A percentile compares a stretch with the other conserved stretches of the same genome.
These are phyloP conservation scores for Stephanodiscus minutulus DNA, from an alignment of 108 stramenopile genomes.

Conservation along the genomic window DNA sequence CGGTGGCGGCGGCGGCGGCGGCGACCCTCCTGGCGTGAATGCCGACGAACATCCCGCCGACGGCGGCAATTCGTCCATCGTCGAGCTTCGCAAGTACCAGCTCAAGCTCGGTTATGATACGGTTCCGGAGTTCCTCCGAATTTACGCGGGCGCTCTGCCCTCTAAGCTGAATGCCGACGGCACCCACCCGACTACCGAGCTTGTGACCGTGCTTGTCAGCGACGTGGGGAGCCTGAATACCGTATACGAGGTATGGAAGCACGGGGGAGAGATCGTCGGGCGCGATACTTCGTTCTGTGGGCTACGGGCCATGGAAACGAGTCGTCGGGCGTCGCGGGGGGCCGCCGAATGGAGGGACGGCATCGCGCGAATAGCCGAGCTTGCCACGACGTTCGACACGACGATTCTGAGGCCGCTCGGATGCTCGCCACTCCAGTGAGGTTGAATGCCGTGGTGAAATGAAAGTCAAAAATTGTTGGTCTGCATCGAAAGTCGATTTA, in stretches of 20 bases:
- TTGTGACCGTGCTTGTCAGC: slow-evolving; percentile 59
- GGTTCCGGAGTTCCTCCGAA: slow-evolving; percentile 61
- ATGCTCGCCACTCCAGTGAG: slow-evolving; percentile 51
- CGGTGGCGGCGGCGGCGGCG: too few species aligned
- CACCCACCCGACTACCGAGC: slow-evolving; percentile 60
- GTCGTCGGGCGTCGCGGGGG: slow-evolving; percentile 54
- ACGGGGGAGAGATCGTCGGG: slow-evolving; percentile 40
- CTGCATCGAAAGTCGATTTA: too few species aligned
- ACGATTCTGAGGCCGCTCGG: slow-evolving; percentile 57
- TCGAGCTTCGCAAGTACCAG: slow-evolving; percentile 72
- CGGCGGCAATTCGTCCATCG: slow-evolving; percentile 27
- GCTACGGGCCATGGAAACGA: slow-evolving; percentile 61
- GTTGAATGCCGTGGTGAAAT: not conserved
- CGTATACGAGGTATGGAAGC: slow-evolving; percentile 78
- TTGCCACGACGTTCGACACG: slow-evolving; percentile 57
- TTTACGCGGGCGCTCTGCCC: slow-evolving; percentile 65
- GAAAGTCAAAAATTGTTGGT: too few species aligned
- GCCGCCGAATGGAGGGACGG: slow-evolving; percentile 63
- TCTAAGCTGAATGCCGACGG: slow-evolving; percentile 58
- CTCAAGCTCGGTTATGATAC: slow-evolving; percentile 74
- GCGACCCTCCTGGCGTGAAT: too few species aligned
- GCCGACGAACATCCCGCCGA: not conserved
- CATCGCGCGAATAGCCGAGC: slow-evolving; percentile 64
- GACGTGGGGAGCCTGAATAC: slow-evolving; percentile 73
- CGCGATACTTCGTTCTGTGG: slow-evolving; percentile 24